These are phyloP conservation scores for Albizia julibrissin DNA, from an alignment of 306 rosid species.

Conservation along the genomic window DNA sequence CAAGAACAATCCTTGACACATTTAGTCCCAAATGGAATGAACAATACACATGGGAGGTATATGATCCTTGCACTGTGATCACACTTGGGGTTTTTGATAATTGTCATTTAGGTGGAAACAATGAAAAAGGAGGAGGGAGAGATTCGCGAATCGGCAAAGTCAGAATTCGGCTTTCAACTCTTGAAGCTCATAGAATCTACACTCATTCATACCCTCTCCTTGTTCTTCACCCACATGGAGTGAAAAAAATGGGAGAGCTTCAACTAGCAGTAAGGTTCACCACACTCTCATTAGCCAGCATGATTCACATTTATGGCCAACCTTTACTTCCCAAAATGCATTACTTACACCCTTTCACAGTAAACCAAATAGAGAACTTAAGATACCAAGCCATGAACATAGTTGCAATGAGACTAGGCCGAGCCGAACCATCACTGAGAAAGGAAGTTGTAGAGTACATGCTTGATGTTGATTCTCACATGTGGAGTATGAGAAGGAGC, in stretches of 20 bases:
- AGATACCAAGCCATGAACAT: conserved; percentile 92
- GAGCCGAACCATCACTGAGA: conserved; percentile 92
- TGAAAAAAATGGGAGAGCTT: conserved; percentile 93
- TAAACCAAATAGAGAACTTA: conserved; percentile 80
- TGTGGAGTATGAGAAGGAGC: conserved; percentile 99
- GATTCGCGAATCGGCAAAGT: conserved; percentile 90
- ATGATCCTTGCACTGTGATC: conserved; percentile 90
- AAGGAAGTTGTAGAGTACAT: conserved; percentile 94
- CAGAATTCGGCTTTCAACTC: conserved; percentile 81
- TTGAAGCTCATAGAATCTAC: conserved; percentile 78
- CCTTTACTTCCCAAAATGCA: conserved; percentile 98
- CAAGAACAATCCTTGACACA: conserved; percentile 82
- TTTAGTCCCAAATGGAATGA: conserved; percentile 89
- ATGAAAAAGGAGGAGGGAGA: conserved; percentile 49
- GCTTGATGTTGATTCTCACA: conserved; percentile 89
- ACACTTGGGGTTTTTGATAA: conserved; percentile 87
- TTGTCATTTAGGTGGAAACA: conserved; percentile 65
- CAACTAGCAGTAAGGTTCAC: conserved; percentile 91
- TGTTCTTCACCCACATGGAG: conserved; percentile 80
- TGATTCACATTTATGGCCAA: conserved; percentile 74
- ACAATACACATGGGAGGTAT: conserved; percentile 96
- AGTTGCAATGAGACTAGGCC: conserved; percentile 72
- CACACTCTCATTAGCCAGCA: conserved; percentile 71
- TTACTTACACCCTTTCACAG: conserved; percentile 82
- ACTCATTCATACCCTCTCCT: conserved; percentile 80